These are phyloP conservation scores for Dipodascopsis tothii DNA, from an alignment of 805 yeast genomes.

Conservation along the genomic window DNA sequence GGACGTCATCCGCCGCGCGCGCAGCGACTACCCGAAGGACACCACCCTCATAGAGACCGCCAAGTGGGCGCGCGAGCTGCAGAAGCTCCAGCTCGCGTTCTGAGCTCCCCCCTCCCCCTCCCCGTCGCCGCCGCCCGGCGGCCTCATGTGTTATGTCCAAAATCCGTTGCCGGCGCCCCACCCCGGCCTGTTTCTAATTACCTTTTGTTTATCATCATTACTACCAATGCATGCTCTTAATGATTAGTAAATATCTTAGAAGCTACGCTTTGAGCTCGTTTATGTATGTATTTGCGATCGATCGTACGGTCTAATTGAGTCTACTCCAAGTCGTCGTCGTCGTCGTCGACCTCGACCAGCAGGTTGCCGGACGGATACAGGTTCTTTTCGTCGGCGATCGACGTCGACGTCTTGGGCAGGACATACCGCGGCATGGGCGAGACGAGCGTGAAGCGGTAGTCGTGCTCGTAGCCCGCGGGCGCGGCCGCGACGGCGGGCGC, in stretches of 20 bases:
- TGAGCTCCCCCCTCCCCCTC: too few species aligned
- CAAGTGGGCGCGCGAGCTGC: constrained; percentile 90
- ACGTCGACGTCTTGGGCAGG: constrained; percentile 30
- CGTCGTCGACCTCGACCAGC: constrained; percentile 39
- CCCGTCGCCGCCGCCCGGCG: too few species aligned
- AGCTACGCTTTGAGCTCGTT: too few species aligned
- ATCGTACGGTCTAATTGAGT: too few species aligned
- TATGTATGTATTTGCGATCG: too few species aligned
- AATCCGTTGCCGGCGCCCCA: too few species aligned
- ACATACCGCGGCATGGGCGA: constrained; percentile 53
- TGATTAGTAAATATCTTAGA: too few species aligned
- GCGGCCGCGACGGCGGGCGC: constrained; percentile 22
- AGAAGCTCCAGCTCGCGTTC: constrained; percentile 37
- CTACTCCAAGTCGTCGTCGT: constrained; percentile 14
- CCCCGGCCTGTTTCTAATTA: too few species aligned
- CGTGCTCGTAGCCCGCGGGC: constrained; percentile 40
- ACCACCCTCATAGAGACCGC: constrained; percentile 82
- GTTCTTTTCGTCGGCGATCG: constrained; percentile 38
- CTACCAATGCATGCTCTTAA: too few species aligned
- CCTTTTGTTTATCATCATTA: too few species aligned
- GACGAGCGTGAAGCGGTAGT: constrained; percentile 43
- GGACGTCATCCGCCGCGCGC: constrained; percentile 64
- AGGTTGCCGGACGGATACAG: constrained; percentile 62
- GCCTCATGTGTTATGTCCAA: too few species aligned
- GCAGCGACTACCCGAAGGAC: constrained; percentile 53